A percentile compares a stretch with the other conserved stretches of the same genome.
Evolutionary conservation across 2,329 filamentous ascomycete genomes (phyloP).

Genomic region (Sphaerulina musiva): DNA sequence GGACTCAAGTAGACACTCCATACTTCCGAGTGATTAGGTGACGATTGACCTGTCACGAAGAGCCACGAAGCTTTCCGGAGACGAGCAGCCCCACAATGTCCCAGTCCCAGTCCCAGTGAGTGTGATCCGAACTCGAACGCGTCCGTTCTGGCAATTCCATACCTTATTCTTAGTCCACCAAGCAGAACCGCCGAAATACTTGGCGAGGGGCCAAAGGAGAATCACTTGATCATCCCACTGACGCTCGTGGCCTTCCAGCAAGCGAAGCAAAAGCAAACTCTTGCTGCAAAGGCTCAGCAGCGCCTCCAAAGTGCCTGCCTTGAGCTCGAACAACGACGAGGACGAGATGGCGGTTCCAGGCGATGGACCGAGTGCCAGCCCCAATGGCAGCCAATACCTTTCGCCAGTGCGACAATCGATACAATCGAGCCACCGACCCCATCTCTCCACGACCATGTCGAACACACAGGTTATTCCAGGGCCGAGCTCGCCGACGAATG

Average conservation of each 20-base stretch:
- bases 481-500: constrained; percentile 19
- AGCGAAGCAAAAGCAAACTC: constrained; percentile 47
- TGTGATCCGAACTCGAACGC: too few relatives aligned
- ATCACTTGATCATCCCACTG: background rate
- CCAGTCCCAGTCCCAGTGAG: too few relatives aligned
- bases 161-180: too few relatives aligned
- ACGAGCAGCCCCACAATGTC: too few relatives aligned
- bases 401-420: constrained; percentile 22
- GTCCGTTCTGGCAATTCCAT: too few relatives aligned
- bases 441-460: constrained; percentile 35
- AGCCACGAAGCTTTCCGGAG: too few relatives aligned
- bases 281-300: constrained; percentile 48
- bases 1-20: too few relatives aligned
- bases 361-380: constrained; percentile 2
- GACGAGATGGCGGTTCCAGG: constrained; percentile 13
- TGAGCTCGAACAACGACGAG: constrained; percentile 14
- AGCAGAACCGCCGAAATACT: background rate
- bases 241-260: constrained; percentile 28
- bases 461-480: constrained; percentile 17
- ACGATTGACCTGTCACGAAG: too few relatives aligned
- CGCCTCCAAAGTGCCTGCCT: constrained; percentile 35
- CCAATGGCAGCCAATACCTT: constrained; percentile 17
- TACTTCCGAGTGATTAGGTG: too few relatives aligned
- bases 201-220: background rate
- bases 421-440: constrained; percentile 27